Conservation (phyloP, 2,329 filamentous ascomycete species). For the Akanthomyces lecanii region DNA sequence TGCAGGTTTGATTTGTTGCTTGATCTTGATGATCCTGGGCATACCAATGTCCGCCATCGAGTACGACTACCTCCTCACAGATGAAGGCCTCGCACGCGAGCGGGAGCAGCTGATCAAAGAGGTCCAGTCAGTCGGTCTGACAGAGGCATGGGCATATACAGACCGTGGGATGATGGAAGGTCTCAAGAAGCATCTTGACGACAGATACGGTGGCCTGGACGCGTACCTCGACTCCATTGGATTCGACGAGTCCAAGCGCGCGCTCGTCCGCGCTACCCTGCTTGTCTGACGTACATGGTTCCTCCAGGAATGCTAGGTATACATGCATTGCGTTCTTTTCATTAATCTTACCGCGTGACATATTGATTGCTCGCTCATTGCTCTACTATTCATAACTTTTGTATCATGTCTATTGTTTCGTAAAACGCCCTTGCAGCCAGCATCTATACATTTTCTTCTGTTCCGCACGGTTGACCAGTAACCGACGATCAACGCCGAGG, state of each 20-base stretch:
- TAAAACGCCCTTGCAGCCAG: conserved; percentile 85
- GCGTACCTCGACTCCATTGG: conserved; percentile 63
- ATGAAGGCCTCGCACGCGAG: conserved; percentile 55
- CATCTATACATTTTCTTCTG: conserved; percentile 98
- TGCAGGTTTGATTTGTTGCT: conserved; percentile 62
- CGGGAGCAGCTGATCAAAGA: conserved; percentile 62
- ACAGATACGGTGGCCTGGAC: conserved; percentile 61
- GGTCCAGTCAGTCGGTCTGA: conserved; percentile 65
- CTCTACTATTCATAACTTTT: conserved; percentile 15
- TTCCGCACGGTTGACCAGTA: conserved; percentile 87
- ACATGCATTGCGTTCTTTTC: conserved; percentile 11
- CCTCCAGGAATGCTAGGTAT: neutral
- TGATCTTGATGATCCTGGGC: conserved; percentile 61
- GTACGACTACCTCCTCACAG: conserved; percentile 67
- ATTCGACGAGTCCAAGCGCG: conserved; percentile 43
- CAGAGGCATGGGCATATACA: conserved; percentile 68
- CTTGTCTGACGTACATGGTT: conserved; percentile 32
- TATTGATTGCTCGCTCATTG: neutral
- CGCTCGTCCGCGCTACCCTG: conserved; percentile 37
- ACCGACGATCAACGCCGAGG: conserved; percentile 77
- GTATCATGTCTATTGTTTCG: conserved; percentile 52
- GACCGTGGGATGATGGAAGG: conserved; percentile 58
- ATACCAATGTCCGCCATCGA: conserved; percentile 58
- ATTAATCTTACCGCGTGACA: neutral
- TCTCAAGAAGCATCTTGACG: conserved; percentile 54